Percentiles rank a stretch among this genome's conserved stretches.
Conservation (phyloP, 805 yeast species). For the Candida maesae region DNA sequence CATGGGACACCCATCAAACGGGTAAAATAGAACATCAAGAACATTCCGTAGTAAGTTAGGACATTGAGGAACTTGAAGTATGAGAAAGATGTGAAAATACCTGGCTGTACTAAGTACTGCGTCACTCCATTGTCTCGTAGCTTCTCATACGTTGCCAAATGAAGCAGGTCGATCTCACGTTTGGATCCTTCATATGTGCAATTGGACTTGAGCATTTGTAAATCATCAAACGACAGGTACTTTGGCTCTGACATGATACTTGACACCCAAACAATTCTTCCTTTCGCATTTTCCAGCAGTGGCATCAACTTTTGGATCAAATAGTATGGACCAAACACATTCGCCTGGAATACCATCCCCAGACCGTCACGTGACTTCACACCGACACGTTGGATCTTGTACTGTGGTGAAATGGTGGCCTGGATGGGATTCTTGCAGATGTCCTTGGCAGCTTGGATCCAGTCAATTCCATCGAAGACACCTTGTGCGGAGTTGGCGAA, state of each 20-base stretch:
- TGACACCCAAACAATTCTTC: constrained; percentile 79
- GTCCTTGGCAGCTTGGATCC: constrained; percentile 73
- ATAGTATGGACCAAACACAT: constrained; percentile 95
- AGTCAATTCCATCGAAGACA: constrained; percentile 80
- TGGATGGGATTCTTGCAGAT: constrained; percentile 62
- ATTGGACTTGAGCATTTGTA: constrained; percentile 60
- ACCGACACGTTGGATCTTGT: constrained; percentile 79
- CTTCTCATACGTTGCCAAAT: constrained; percentile 59
- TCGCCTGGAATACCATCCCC: constrained; percentile 90
- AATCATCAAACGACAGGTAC: constrained; percentile 67
- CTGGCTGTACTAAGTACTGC: constrained; percentile 88
- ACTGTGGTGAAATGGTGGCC: constrained; percentile 86
- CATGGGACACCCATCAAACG: constrained; percentile 79
- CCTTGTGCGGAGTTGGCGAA: constrained; percentile 91
- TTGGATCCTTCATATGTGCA: constrained; percentile 92
- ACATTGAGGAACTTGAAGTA: constrained; percentile 73
- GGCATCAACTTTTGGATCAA: constrained; percentile 63
- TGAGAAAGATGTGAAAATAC: constrained; percentile 83
- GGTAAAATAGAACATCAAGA: constrained; percentile 76
- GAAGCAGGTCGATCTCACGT: constrained; percentile 78
- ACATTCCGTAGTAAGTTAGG: constrained; percentile 83
- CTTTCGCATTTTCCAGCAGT: constrained; percentile 50
- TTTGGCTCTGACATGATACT: constrained; percentile 78
- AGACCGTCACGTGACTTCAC: constrained; percentile 71
- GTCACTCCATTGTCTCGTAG: constrained; percentile 51